These are phyloP conservation scores for Penicillium digitatum DNA, from an alignment of 2,329 filamentous ascomycete species.

Conservation along the genomic window DNA sequence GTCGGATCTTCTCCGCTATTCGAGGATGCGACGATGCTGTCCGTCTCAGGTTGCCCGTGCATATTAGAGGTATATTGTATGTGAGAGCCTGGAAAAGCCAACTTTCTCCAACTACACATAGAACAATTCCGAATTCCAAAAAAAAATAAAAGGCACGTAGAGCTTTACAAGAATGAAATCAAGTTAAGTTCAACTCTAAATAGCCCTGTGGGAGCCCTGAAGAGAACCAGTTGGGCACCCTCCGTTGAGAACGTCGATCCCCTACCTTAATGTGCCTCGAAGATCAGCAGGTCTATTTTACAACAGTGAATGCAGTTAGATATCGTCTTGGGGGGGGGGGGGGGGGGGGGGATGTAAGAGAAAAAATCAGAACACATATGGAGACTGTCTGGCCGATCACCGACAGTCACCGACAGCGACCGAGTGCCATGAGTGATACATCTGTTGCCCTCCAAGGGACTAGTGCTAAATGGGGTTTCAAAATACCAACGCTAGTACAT, in stretches of 20 bases:
- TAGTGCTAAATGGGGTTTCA: conserved; percentile 13
- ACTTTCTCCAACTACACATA: background rate
- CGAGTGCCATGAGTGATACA: conserved; percentile 6
- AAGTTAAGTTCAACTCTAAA: background rate
- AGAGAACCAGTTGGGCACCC: background rate
- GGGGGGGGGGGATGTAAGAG: no score
- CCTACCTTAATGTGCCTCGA: background rate
- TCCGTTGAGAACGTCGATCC: background rate
- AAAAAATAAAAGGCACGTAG: background rate
- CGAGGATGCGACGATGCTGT: background rate
- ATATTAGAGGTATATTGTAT: conserved; percentile 3
- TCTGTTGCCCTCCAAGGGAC: background rate
- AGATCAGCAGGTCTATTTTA: background rate
- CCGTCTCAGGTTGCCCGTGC: background rate
- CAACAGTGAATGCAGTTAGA: background rate
- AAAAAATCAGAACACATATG: background rate
- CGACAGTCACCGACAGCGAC: conserved; percentile 19
- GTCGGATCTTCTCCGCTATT: conserved; percentile 4
- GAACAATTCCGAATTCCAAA: background rate
- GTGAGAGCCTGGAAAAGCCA: background rate
- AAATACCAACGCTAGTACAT: background rate
- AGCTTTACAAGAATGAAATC: background rate
- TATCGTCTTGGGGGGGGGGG: background rate
- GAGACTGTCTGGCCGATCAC: conserved; percentile 10
- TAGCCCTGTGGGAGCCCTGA: background rate